These are phyloP conservation scores for Neurospora hispaniola DNA, from an alignment of 495 filamentous ascomycete species.

Conservation along the genomic window DNA sequence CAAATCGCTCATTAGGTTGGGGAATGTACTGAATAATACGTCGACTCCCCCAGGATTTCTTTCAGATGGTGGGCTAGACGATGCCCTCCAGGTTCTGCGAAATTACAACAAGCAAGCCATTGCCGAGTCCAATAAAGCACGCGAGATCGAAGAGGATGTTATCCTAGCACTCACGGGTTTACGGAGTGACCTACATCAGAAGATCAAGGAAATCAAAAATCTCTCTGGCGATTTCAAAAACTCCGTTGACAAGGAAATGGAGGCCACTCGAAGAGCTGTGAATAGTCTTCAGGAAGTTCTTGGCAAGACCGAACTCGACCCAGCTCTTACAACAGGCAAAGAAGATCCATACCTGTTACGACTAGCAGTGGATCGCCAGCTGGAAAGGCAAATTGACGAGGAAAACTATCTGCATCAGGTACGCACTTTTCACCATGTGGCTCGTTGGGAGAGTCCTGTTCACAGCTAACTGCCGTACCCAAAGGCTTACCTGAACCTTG, in stretches of 20 bases:
- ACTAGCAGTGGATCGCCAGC: slow-evolving; percentile 72
- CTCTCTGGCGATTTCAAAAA: slow-evolving; percentile 93
- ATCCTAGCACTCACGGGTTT: slow-evolving; percentile 78
- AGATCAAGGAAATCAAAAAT: slow-evolving; percentile 95
- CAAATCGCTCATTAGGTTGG: slow-evolving; percentile 73
- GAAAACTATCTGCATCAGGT: slow-evolving; percentile 95
- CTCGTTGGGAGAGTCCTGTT: background rate
- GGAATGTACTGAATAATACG: slow-evolving; percentile 76
- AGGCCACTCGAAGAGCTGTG: slow-evolving; percentile 57
- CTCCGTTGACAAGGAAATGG: slow-evolving; percentile 69
- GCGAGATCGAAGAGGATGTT: slow-evolving; percentile 82
- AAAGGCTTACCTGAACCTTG: slow-evolving; percentile 88
- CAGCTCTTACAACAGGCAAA: slow-evolving; percentile 64
- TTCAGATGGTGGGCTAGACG: slow-evolving; percentile 68
- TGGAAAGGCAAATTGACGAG: slow-evolving; percentile 88
- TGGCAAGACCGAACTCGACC: slow-evolving; percentile 64
- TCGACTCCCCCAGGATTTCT: slow-evolving; percentile 60
- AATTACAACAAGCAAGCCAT: slow-evolving; percentile 77
- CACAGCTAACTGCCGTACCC: background rate
- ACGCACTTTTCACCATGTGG: slow-evolving; percentile 20
- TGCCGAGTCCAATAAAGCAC: slow-evolving; percentile 74
- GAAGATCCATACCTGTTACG: slow-evolving; percentile 83
- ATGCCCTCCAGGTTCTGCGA: slow-evolving; percentile 70
- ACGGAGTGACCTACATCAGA: slow-evolving; percentile 79
- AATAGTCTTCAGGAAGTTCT: slow-evolving; percentile 72